Percentiles rank a stretch among this genome's conserved stretches.
These are phyloP conservation scores for Picea abies DNA, from an alignment of 83 land plant species.

Conservation along the genomic window DNA sequence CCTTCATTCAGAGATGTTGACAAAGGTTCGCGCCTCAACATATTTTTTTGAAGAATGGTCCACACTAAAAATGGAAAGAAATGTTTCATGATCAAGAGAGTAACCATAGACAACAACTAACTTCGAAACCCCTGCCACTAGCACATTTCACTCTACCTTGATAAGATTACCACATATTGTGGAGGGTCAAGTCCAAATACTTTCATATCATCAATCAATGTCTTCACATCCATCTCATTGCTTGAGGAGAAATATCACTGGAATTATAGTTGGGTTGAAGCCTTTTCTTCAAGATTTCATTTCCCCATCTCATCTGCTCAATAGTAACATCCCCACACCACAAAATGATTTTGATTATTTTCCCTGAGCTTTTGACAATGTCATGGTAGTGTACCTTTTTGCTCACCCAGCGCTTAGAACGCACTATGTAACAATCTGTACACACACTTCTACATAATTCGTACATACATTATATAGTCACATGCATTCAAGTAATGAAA, in stretches of 20 bases:
- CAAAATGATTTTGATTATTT: conserved; percentile 67
- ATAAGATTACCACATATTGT: conserved; percentile 50
- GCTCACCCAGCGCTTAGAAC: too few relatives aligned
- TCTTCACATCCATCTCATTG: conserved; percentile 48
- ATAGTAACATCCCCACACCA: conserved; percentile 93
- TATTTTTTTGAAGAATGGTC: conserved; percentile 40
- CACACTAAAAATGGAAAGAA: conserved; percentile 44
- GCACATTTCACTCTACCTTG: conserved; percentile 48
- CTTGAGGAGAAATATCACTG: conserved; percentile 49
- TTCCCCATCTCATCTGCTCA: conserved; percentile 65
- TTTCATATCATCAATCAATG: conserved; percentile 52
- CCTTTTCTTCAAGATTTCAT: conserved; percentile 55
- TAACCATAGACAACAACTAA: conserved; percentile 37
- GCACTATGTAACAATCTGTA: too few relatives aligned
- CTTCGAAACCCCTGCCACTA: conserved; percentile 50
- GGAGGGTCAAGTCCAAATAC: conserved; percentile 26
- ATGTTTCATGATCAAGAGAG: conserved; percentile 34
- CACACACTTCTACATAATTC: too few relatives aligned
- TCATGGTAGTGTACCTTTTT: too few relatives aligned
- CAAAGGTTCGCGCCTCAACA: conserved; percentile 42
- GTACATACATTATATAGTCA: too few relatives aligned
- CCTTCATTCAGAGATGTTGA: conserved; percentile 32
- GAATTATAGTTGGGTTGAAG: conserved; percentile 37
- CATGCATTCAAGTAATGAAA: too few relatives aligned
- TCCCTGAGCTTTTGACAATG: conserved; percentile 73